Conservation (phyloP, 139 green algal genomes). For the Medakamo hakoo region DNA sequence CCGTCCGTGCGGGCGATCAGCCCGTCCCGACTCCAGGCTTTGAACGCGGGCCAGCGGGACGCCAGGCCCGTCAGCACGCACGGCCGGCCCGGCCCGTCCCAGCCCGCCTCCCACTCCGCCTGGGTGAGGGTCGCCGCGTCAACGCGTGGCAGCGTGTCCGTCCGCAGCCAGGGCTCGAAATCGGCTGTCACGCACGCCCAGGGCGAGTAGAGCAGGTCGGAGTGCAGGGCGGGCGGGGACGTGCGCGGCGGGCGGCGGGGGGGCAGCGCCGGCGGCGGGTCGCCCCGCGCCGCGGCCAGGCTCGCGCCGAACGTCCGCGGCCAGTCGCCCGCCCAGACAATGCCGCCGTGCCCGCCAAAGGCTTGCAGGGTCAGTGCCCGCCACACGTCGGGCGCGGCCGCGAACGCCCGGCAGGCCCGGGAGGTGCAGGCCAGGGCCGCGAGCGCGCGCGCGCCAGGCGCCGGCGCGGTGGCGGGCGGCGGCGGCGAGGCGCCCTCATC, state of each 20-base stretch:
- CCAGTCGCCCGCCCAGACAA: background rate
- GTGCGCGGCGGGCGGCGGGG: background rate
- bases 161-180: background rate
- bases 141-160: background rate
- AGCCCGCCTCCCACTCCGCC: background rate
- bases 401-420: background rate
- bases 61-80: background rate
- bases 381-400: background rate
- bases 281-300: background rate
- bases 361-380: background rate
- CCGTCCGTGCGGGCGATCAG: background rate
- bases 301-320: background rate
- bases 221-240: background rate
- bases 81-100: background rate
- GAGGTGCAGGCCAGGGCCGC: background rate
- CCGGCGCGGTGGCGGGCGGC: too few species aligned
- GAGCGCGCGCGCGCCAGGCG: too few species aligned
- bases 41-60: background rate
- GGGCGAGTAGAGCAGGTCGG: background rate
- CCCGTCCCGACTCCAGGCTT: background rate
- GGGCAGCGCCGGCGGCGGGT: background rate
- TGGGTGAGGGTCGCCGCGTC: background rate
- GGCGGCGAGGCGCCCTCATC: too few species aligned
- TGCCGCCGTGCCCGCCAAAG: background rate
- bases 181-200: background rate